phyloP scores from a whole-genome alignment of 2,329 filamentous ascomycete species.

The Fusarium albidum region DNA sequence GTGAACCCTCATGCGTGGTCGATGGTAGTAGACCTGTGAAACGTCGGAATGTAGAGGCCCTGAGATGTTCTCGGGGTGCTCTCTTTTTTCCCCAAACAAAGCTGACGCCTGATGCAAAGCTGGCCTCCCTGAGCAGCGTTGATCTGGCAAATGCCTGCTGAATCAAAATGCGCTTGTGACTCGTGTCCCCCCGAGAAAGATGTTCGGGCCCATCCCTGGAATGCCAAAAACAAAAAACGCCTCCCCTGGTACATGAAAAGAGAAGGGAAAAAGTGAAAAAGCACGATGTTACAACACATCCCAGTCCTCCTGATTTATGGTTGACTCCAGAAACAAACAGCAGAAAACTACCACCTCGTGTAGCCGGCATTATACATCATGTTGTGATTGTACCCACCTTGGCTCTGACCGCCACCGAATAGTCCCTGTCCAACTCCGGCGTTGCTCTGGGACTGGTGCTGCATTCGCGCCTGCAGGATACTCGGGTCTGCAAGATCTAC shows the following conservation, averaged over 20 bases:
- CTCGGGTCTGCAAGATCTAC: constrained; percentile 99
- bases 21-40: constrained; percentile 32
- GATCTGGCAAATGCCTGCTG: constrained; percentile 44
- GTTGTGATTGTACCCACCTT: constrained; percentile 94
- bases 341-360: constrained; percentile 68
- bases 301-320: constrained; percentile 24
- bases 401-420: constrained; percentile 79
- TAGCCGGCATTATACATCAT: constrained; percentile 84
- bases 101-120: constrained; percentile 44
- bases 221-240: constrained; percentile 44
- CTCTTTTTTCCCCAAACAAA: constrained; percentile 39
- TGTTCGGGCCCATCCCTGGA: constrained; percentile 33
- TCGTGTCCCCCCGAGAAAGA: constrained; percentile 40
- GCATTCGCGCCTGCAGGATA: constrained; percentile 98
- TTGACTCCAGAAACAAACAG: constrained; percentile 27
- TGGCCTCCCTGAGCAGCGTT: constrained; percentile 40
- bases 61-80: constrained; percentile 29
- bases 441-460: constrained; percentile 84
- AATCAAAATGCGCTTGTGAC: constrained; percentile 44
- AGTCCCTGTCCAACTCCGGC: constrained; percentile 87
- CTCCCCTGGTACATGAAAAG: constrained; percentile 32
- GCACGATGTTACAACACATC: constrained; percentile 37
- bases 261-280: constrained; percentile 28
- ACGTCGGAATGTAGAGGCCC: constrained; percentile 29
- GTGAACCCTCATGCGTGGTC: constrained; percentile 38